Conservation (phyloP, 208 protist genomes). For the Wallacemonas rigidus region DNA sequence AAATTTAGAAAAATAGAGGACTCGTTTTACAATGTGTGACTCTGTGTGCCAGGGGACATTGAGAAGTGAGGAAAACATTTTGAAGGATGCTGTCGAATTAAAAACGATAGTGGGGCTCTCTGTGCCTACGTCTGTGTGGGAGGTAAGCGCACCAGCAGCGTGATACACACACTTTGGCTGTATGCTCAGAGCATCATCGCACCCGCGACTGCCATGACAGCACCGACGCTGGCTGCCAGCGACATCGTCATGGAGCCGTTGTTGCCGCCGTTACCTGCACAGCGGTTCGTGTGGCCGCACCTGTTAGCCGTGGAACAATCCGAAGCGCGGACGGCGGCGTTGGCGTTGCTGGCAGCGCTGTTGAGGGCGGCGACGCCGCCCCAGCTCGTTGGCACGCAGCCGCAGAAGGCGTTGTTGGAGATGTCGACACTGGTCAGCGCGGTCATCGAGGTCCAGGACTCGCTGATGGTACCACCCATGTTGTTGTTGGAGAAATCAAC, state of each 20-base stretch:
- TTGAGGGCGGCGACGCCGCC: constrained; percentile 8
- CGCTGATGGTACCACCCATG: constrained; percentile 20
- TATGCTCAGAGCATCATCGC: constrained; percentile 2
- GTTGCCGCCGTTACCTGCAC: neutral
- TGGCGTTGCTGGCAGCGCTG: constrained; percentile 14
- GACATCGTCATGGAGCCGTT: neutral
- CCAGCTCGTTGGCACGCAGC: constrained; percentile 13
- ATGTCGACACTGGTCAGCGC: constrained; percentile 17
- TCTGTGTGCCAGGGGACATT: too few species aligned
- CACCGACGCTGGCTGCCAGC: neutral
- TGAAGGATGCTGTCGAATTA: too few species aligned
- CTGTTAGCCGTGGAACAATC: neutral
- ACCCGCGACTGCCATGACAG: neutral
- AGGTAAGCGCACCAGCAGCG: too few species aligned
- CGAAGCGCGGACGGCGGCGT: neutral
- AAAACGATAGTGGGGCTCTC: too few species aligned
- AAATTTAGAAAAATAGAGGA: too few species aligned
- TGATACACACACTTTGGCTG: neutral
- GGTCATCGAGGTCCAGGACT: constrained; percentile 13
- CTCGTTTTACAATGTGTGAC: too few species aligned
- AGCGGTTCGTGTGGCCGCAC: neutral
- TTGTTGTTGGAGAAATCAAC: constrained; percentile 20
- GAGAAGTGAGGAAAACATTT: too few species aligned
- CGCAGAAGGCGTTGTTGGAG: constrained; percentile 19
- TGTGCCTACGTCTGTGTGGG: too few species aligned